A percentile compares a stretch with the other conserved stretches of the same genome.
These are phyloP conservation scores for sunflower (Helianthus annuus) DNA, from an alignment of 129 eudicot genomes.

Conservation along the genomic window HanXRQr2.0-SUNRISE NC_035442.2:135524173-135524672, in stretches of 20 bases:
- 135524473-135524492: not conserved
- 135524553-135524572: constrained; percentile 10
- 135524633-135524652: constrained; percentile 1
- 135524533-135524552: not conserved
- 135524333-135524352: too few relatives aligned
- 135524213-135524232: not conserved
- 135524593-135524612: constrained; percentile 1
- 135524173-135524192: not conserved
- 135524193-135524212: not conserved
- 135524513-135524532: not conserved
- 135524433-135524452: not conserved
- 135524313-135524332: too few relatives aligned
- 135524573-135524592: constrained; percentile 27
- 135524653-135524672: constrained; percentile 37
- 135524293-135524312: too few relatives aligned
- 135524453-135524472: constrained; percentile 1
- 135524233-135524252: not conserved
- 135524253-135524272: too few relatives aligned
- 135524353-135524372: too few relatives aligned
- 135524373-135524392: not conserved
- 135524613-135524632: not conserved
- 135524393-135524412: constrained; percentile 1
- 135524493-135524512: not conserved
- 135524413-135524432: not conserved
- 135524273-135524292: too few relatives aligned